Conservation (phyloP, 768 basidiomycete genomes). For the Scleroderma citrinum region DNA sequence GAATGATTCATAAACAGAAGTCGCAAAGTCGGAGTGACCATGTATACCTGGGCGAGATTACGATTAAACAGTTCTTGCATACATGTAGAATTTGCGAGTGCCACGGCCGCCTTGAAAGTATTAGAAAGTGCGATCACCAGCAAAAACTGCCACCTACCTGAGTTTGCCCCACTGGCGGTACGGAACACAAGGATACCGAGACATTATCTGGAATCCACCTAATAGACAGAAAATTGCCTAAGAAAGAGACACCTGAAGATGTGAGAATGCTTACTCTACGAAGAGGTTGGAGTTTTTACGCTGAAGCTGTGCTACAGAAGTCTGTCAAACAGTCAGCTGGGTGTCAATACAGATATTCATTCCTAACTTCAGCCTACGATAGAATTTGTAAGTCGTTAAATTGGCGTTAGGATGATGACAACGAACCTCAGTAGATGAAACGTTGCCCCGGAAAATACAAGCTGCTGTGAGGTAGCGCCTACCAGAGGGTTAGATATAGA, state of each 20-base stretch:
- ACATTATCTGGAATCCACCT: slow-evolving; percentile 93
- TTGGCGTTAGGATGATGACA: not conserved
- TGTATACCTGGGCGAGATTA: slow-evolving; percentile 51
- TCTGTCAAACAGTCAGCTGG: slow-evolving; percentile 33
- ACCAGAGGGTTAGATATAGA: not conserved
- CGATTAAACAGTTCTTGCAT: slow-evolving; percentile 86
- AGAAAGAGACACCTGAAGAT: not conserved
- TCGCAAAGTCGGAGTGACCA: slow-evolving; percentile 6
- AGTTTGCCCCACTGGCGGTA: slow-evolving; percentile 76
- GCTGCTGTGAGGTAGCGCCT: slow-evolving; percentile 86
- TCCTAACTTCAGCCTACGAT: slow-evolving; percentile 47
- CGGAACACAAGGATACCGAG: slow-evolving; percentile 75
- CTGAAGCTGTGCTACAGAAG: slow-evolving; percentile 69
- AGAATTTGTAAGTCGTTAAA: slow-evolving; percentile 4
- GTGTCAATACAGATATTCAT: slow-evolving; percentile 1
- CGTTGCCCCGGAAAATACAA: slow-evolving; percentile 79
- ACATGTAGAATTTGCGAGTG: slow-evolving; percentile 71
- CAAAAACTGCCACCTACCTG: slow-evolving; percentile 37
- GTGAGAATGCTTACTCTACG: slow-evolving; percentile 55
- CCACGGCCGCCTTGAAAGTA: slow-evolving; percentile 51
- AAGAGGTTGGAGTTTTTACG: slow-evolving; percentile 67
- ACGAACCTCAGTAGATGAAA: slow-evolving; percentile 76
- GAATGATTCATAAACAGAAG: not conserved
- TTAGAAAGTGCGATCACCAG: slow-evolving; percentile 8
- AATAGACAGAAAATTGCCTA: slow-evolving; percentile 3